Evolutionary conservation across 2,329 filamentous ascomycete genomes (phyloP).

Genomic region (Cryphonectria naterciae): DNA sequence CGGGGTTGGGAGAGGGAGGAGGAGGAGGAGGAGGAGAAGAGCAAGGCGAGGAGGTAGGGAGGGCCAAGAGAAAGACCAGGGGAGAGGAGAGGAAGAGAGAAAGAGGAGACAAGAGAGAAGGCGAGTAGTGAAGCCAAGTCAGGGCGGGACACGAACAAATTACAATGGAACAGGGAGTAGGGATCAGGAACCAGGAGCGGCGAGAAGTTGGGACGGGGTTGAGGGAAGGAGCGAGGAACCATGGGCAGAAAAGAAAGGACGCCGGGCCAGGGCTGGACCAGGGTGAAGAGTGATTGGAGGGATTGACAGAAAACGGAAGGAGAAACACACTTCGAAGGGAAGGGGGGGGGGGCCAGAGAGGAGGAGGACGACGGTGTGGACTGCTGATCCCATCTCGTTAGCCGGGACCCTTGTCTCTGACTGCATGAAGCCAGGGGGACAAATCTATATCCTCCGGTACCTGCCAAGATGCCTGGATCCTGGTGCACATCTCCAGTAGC

Average conservation of each 20-base stretch:
- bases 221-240: slow-evolving; percentile 25
- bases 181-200: slow-evolving; percentile 18
- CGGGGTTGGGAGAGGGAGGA: neutral
- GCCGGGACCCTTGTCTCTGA: slow-evolving; percentile 22
- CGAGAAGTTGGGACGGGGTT: slow-evolving; percentile 4
- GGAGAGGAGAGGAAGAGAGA: slow-evolving; percentile 26
- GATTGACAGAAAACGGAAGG: slow-evolving; percentile 26
- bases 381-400: slow-evolving; percentile 16
- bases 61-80: slow-evolving; percentile 26
- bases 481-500: slow-evolving; percentile 3
- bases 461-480: slow-evolving; percentile 5
- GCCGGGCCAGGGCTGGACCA: slow-evolving; percentile 6
- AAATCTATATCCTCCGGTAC: slow-evolving; percentile 8
- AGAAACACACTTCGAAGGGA: slow-evolving; percentile 22
- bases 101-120: slow-evolving; percentile 26
- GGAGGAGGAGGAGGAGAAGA: slow-evolving; percentile 2
- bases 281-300: slow-evolving; percentile 24
- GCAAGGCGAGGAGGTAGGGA: slow-evolving; percentile 26
- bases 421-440: slow-evolving; percentile 23
- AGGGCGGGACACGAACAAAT: slow-evolving; percentile 28
- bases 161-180: slow-evolving; percentile 26
- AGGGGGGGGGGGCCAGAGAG: neutral
- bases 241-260: slow-evolving; percentile 8
- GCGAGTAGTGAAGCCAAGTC: slow-evolving; percentile 25
- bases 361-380: slow-evolving; percentile 12